These are phyloP conservation scores for Fagus crenata DNA, from an alignment of 306 rosid species.

Conservation along the genomic window DNA sequence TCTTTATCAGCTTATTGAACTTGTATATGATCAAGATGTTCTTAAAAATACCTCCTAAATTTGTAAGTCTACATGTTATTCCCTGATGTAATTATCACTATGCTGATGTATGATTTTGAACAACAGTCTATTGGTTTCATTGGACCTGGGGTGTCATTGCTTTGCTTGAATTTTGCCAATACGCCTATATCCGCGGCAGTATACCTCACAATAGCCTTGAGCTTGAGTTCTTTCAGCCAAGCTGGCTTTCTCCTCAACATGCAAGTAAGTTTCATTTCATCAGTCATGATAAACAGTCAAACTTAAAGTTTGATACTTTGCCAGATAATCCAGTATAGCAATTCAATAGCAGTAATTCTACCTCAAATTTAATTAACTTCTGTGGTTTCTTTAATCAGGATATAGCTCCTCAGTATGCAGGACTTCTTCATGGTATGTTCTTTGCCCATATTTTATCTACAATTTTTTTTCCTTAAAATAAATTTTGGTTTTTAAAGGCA, in stretches of 20 bases:
- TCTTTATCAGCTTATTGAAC: neutral
- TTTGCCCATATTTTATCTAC: neutral
- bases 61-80: neutral
- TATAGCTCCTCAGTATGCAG: slow-evolving; percentile 91
- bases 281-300: neutral
- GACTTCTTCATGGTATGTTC: slow-evolving; percentile 78
- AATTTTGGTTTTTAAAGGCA: neutral
- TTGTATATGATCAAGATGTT: neutral
- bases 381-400: slow-evolving; percentile 56
- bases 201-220: slow-evolving; percentile 70
- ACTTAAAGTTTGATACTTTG: neutral
- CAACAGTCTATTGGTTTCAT: slow-evolving; percentile 79
- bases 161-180: slow-evolving; percentile 68
- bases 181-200: slow-evolving; percentile 64
- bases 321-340: neutral
- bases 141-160: slow-evolving; percentile 79
- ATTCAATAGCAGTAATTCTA: neutral
- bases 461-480: neutral
- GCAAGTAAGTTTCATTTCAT: slow-evolving; percentile 57
- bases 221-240: slow-evolving; percentile 93
- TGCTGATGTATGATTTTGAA: slow-evolving; percentile 25
- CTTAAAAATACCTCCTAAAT: neutral
- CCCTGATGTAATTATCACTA: neutral
- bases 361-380: neutral
- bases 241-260: slow-evolving; percentile 93